Evolutionary conservation across 108 stramenopile species (phyloP).

Genomic region (Cylindrotheca closterium): DNA sequence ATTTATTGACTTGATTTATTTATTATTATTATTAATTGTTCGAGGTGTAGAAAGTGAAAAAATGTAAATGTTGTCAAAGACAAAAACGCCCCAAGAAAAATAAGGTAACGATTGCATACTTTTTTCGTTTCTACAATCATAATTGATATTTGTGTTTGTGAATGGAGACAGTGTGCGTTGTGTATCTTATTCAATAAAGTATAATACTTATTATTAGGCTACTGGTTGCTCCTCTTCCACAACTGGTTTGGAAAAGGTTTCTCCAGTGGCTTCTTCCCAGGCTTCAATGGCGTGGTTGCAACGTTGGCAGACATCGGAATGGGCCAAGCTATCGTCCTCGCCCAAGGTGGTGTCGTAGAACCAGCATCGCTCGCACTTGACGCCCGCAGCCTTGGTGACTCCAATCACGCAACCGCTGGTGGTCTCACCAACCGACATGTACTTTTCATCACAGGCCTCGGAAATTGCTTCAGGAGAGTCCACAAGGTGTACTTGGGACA

Average conservation of each 20-base stretch:
- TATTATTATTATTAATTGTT: no score
- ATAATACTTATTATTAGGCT: no score
- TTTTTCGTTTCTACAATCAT: no score
- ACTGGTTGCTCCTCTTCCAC: constrained; percentile 37
- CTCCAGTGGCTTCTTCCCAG: constrained; percentile 73
- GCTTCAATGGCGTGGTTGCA: constrained; percentile 76
- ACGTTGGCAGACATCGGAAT: constrained; percentile 81
- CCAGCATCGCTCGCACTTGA: constrained; percentile 90
- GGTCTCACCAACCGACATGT: constrained; percentile 58
- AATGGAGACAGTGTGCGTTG: no score
- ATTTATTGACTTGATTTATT: no score
- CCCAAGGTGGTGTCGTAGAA: constrained; percentile 77
- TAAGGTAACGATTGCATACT: no score
- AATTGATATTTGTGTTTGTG: no score
- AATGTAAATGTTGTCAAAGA: no score
- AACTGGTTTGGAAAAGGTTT: constrained; percentile 49
- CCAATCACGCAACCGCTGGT: constrained; percentile 78
- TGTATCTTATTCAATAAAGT: no score
- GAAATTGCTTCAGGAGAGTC: constrained; percentile 51
- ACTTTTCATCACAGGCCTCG: constrained; percentile 55
- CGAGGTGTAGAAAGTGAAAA: no score
- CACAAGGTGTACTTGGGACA: constrained; percentile 83
- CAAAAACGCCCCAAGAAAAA: no score
- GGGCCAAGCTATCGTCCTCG: no score
- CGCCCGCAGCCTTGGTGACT: constrained; percentile 77